Evolutionary conservation across 257 asterid genomes (phyloP), one percentile per base, ranked within the genome.

Genomic region (Gentiana dahurica): DNA sequence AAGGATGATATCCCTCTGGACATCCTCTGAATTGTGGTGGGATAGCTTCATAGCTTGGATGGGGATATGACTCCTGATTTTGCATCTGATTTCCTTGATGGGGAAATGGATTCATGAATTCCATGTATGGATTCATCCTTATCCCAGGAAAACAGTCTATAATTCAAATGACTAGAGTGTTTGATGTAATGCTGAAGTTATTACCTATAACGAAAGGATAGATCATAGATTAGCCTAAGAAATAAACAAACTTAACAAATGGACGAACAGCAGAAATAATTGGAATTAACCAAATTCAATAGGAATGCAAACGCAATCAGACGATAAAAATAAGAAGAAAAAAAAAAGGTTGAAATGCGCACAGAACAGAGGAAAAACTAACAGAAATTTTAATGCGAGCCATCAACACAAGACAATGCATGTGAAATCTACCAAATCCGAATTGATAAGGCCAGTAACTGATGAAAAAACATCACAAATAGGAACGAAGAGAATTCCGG

Each of bases 41-140:
- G 34, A 57, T 32, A 36, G 75, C 37, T 11, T 77, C 80, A 12
- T 53, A 52, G 11, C 65, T 73, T 10, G 76, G 71, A 54, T 35
- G 64, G 62, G 52, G 66, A 44, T 49, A 47, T 41, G 5, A 84
- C 83, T 59, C 64, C 6, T 6, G 65, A 65, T 24, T 24, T 33
- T 69, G 70, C 41, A 68, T 59, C 47, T 72, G 84, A 58, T 70
- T 79, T 67, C 59, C 71, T 58, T 74, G 85, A 49, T 55, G 52
- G 12, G 86, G 82, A 64, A 65, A 53, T 75, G 50, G 59, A 70
- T 58, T 62, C 64, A 36, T 72, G 53, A 39, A 48, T 50, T 36
- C 77, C 67, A 54, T 75, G 80, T 79, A 79, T 75, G 79, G 69
- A 57, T 75, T 80, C 80, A 79, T 77, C 43, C 51, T 54, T 38